These are phyloP conservation scores for Cercospora janseana DNA, from an alignment of 2,329 filamentous ascomycete species.

Conservation along the genomic window DNA sequence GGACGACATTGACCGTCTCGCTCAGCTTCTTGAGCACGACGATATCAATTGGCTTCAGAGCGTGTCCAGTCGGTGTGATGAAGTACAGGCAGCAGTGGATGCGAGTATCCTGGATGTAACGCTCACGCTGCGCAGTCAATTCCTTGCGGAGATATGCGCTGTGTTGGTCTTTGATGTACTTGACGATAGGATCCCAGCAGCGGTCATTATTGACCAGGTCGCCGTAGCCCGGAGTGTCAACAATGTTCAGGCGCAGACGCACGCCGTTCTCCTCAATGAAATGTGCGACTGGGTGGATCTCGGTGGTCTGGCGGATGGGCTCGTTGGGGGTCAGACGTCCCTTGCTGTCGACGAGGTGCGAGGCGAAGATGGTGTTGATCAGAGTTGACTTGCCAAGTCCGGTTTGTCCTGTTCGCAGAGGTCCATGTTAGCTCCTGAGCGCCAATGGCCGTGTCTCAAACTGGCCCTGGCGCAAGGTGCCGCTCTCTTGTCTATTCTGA, in stretches of 20 bases:
- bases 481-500: conserved; percentile 33
- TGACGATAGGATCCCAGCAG: conserved; percentile 99
- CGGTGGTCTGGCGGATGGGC: conserved; percentile 89
- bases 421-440: conserved; percentile 9
- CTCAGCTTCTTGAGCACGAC: conserved; percentile 99
- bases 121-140: conserved; percentile 96
- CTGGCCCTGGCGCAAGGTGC: neutral
- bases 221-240: conserved; percentile 96
- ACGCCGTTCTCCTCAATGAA: conserved; percentile 99
- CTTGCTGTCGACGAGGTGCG: conserved; percentile 98
- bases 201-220: conserved; percentile 99
- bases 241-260: conserved; percentile 94
- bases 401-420: conserved; percentile 73
- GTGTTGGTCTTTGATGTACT: conserved; percentile 99
- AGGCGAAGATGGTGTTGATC: conserved; percentile 99
- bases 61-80: conserved; percentile 97
- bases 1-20: conserved; percentile 98
- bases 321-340: conserved; percentile 90
- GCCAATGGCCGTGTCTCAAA: conserved; percentile 7
- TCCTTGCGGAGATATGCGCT: conserved; percentile 99
- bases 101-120: conserved; percentile 98
- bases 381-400: conserved; percentile 97
- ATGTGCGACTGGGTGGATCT: conserved; percentile 97
- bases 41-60: conserved; percentile 98
- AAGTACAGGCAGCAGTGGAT: conserved; percentile 99